Evolutionary conservation across 2,329 filamentous ascomycete genomes (phyloP).

Genomic region (Penicillium concentricum): DNA sequence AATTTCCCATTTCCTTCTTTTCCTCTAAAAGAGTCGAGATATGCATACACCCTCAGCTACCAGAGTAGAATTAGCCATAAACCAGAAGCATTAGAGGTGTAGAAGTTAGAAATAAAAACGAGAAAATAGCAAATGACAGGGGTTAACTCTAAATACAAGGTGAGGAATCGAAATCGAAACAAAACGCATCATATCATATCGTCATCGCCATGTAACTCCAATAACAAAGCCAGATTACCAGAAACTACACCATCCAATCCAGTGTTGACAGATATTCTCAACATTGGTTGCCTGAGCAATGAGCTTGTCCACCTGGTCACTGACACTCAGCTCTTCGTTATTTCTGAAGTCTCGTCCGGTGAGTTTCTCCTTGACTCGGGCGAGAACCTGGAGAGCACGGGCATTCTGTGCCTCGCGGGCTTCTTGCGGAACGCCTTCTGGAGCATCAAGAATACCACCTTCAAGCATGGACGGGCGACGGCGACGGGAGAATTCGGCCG

Average conservation of each 20-base stretch:
- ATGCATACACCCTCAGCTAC: background rate
- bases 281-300: constrained; percentile 94
- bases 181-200: constrained; percentile 26
- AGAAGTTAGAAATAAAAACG: constrained; percentile 8
- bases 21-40: too few relatives aligned
- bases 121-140: constrained; percentile 8
- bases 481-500: constrained; percentile 64
- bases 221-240: constrained; percentile 59
- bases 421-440: constrained; percentile 43
- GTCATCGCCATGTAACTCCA: constrained; percentile 26
- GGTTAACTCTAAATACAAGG: constrained; percentile 18
- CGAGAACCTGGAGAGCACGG: constrained; percentile 84
- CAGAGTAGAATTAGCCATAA: background rate
- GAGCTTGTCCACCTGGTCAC: constrained; percentile 88
- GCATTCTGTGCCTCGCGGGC: constrained; percentile 83
- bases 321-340: constrained; percentile 77
- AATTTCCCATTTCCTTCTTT: background rate
- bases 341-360: constrained; percentile 90
- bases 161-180: constrained; percentile 10
- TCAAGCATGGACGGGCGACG: constrained; percentile 71
- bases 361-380: constrained; percentile 90
- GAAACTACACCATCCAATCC: constrained; percentile 98
- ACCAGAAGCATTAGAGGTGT: background rate
- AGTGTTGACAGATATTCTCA: constrained; percentile 97
- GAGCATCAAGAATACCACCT: constrained; percentile 45